These are phyloP conservation scores for Terfezia boudieri DNA, from an alignment of 495 filamentous ascomycete genomes.

Conservation along the genomic window DNA sequence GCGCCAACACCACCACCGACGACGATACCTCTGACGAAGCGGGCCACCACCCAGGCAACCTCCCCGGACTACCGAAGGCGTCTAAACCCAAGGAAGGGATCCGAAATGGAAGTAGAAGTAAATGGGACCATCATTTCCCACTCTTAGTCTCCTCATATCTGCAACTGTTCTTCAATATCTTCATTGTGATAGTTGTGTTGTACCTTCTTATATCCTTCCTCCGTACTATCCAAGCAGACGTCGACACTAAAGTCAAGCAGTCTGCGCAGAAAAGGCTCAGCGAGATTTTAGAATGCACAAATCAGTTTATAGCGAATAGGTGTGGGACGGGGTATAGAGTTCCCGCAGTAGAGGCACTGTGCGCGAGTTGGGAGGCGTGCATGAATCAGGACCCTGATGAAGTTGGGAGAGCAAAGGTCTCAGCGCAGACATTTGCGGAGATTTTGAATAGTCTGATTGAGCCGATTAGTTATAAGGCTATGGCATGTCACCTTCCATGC, in stretches of 20 bases:
- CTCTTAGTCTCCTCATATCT: constrained; percentile 68
- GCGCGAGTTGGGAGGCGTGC: constrained; percentile 60
- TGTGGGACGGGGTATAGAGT: constrained; percentile 40
- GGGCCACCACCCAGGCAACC: constrained; percentile 12
- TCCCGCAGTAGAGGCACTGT: constrained; percentile 50
- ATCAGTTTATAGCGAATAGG: constrained; percentile 46
- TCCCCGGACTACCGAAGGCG: constrained; percentile 24
- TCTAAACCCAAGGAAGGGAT: constrained; percentile 31
- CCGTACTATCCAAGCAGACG: constrained; percentile 48
- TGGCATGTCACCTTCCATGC: constrained; percentile 26
- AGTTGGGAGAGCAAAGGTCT: constrained; percentile 43
- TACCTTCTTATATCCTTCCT: constrained; percentile 52
- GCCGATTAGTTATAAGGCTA: constrained; percentile 49
- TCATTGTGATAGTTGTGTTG: constrained; percentile 41
- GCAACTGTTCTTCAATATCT: constrained; percentile 55
- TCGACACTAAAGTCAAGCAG: constrained; percentile 43
- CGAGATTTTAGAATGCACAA: constrained; percentile 48
- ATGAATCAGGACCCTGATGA: constrained; percentile 53
- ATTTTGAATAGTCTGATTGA: constrained; percentile 56
- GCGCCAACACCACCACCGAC: constrained; percentile 20
- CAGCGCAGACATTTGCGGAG: constrained; percentile 56
- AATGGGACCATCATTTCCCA: constrained; percentile 43
- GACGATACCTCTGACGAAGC: constrained; percentile 18
- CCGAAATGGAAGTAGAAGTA: constrained; percentile 38
- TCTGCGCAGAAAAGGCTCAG: constrained; percentile 39